Percentiles rank a stretch among this genome's conserved stretches.
phyloP scores from a whole-genome alignment of 495 filamentous ascomycete genomes.

The Penicillium longicatenatum region DNA sequence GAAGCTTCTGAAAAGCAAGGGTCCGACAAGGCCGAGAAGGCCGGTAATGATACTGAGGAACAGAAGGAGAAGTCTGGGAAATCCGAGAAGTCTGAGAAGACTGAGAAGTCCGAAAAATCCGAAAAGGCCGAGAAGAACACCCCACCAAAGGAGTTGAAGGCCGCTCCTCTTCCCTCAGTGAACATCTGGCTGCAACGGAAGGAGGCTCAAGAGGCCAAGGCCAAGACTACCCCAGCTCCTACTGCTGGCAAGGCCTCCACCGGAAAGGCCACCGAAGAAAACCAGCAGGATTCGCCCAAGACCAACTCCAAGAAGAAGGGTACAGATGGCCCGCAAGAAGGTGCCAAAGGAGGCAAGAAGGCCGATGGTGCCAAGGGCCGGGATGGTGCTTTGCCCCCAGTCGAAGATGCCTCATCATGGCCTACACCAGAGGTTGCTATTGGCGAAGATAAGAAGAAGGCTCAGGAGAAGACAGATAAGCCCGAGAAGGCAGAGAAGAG shows the following conservation, averaged over 20 bases:
- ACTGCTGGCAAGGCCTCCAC: conserved; percentile 29
- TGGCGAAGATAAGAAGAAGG: conserved; percentile 71
- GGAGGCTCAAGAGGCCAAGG: conserved; percentile 68
- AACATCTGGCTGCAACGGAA: conserved; percentile 84
- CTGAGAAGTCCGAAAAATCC: conserved; percentile 46
- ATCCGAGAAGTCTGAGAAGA: conserved; percentile 37
- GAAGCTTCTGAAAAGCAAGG: conserved; percentile 69
- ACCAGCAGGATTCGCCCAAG: conserved; percentile 45
- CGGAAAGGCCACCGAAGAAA: conserved; percentile 42
- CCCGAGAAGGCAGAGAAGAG: conserved; percentile 66
- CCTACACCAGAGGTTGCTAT: conserved; percentile 84
- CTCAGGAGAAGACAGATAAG: conserved; percentile 65
- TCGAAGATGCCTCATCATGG: conserved; percentile 79
- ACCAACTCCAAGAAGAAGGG: conserved; percentile 50
- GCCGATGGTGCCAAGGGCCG: conserved; percentile 40
- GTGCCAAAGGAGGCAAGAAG: conserved; percentile 45
- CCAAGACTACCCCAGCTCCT: conserved; percentile 49
- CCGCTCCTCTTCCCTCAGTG: conserved; percentile 76
- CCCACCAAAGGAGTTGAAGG: conserved; percentile 67
- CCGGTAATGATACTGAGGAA: conserved; percentile 29
- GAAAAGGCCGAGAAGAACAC: conserved; percentile 51
- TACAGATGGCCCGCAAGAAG: conserved; percentile 29
- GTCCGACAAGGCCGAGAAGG: conserved; percentile 38
- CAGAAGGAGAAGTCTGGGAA: conserved; percentile 41
- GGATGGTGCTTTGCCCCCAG: conserved; percentile 55